Evolutionary conservation across 306 rosid species (phyloP).

Genomic region (Castanopsis chinensis): DNA sequence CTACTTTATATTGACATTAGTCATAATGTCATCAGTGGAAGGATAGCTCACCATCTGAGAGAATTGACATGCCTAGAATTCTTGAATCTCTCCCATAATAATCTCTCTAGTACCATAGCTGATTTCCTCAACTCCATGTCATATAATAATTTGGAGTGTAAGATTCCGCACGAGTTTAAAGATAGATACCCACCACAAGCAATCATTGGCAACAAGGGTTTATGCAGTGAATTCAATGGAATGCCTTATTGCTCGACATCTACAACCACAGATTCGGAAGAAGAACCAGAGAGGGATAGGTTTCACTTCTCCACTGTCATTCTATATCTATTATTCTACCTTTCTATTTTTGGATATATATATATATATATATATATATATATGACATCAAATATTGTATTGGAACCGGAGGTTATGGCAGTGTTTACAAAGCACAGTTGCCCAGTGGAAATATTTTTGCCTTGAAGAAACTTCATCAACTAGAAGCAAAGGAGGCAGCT

Average conservation of each 20-base stretch:
- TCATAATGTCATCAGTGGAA: not conserved
- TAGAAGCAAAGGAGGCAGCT: not conserved
- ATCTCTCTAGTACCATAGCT: not conserved
- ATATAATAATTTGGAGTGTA: not conserved
- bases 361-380: too few species aligned
- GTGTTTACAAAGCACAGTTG: not conserved
- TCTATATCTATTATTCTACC: not conserved
- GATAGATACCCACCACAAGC: too few species aligned
- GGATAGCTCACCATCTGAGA: not conserved
- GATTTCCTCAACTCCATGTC: not conserved
- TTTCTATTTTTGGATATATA: not conserved
- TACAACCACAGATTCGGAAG: not conserved
- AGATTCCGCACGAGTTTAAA: not conserved
- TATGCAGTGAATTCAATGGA: too few species aligned
- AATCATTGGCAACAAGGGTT: conserved; percentile 1
- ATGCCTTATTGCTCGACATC: not conserved
- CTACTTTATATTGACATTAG: not conserved
- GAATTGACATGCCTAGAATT: not conserved
- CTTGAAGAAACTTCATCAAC: conserved; percentile 8
- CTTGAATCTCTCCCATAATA: not conserved
- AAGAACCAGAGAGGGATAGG: too few species aligned
- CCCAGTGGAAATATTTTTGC: not conserved
- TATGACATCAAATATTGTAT: not conserved
- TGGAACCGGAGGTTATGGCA: conserved; percentile 3
- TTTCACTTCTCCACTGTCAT: not conserved